phyloP scores from a whole-genome alignment of 1,284 basidiomycete species.

The Tylopilus orsonianus region DNA sequence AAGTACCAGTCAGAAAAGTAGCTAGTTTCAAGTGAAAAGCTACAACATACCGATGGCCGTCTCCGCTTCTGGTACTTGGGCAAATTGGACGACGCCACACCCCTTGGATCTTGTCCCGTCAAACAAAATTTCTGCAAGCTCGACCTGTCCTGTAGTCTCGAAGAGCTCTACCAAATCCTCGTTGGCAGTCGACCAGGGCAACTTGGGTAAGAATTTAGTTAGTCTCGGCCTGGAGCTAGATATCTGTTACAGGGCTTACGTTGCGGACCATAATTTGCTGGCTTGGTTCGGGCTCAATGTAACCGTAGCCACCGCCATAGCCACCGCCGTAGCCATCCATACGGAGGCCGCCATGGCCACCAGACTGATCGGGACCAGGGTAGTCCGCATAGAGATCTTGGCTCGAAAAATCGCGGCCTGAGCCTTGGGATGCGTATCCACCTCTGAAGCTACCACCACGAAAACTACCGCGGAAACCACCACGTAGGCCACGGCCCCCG shows the following conservation, averaged over 20 bases:
- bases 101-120: slow-evolving; percentile 91
- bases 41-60: slow-evolving; percentile 77
- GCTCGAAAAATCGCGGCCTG: slow-evolving; percentile 72
- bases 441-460: slow-evolving; percentile 54
- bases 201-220: slow-evolving; percentile 47
- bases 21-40: neutral
- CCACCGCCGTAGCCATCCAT: slow-evolving; percentile 47
- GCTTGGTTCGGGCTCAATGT: slow-evolving; percentile 72
- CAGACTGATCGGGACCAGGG: slow-evolving; percentile 71
- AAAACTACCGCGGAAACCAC: slow-evolving; percentile 60
- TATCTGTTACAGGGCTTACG: slow-evolving; percentile 51
- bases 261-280: slow-evolving; percentile 98
- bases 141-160: slow-evolving; percentile 94
- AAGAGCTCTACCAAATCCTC: slow-evolving; percentile 98
- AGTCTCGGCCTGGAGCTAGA: too few species aligned
- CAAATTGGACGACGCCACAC: slow-evolving; percentile 93
- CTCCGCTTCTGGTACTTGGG: slow-evolving; percentile 85
- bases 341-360: slow-evolving; percentile 46
- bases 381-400: slow-evolving; percentile 82
- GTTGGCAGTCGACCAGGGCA: slow-evolving; percentile 99
- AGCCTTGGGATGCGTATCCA: slow-evolving; percentile 51
- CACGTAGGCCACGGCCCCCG: slow-evolving; percentile 42
- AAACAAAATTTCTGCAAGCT: slow-evolving; percentile 90
- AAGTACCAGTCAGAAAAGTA: neutral
- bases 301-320: slow-evolving; percentile 29